phyloP scores from a whole-genome alignment of 2,329 filamentous ascomycete genomes.

The Colletotrichum higginsianum region DNA sequence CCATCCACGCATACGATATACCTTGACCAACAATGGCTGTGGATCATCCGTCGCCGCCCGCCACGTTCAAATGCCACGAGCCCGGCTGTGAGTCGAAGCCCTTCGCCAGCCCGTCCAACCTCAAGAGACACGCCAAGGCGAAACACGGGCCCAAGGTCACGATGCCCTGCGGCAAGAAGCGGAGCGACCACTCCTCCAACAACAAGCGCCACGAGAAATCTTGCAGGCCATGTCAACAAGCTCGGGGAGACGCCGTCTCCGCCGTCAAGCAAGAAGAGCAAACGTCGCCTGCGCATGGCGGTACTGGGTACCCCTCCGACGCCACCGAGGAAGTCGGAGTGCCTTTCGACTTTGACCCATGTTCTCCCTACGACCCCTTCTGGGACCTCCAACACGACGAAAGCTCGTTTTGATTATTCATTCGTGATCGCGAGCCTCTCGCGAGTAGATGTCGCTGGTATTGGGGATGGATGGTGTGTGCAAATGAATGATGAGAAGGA shows the following conservation, averaged over 20 bases:
- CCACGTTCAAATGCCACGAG: fast-evolving
- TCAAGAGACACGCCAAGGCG: not conserved
- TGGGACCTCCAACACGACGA: too few species aligned
- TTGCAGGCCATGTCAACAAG: not conserved
- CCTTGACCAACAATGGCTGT: not conserved
- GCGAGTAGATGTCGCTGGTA: too few species aligned
- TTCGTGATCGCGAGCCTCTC: too few species aligned
- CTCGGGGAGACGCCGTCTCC: not conserved
- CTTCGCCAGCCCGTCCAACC: not conserved
- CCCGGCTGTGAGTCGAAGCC: fast-evolving
- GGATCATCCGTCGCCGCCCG: fast-evolving
- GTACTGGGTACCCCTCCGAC: too few species aligned
- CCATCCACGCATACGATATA: not conserved
- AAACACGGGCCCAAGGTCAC: not conserved
- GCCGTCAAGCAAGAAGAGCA: not conserved
- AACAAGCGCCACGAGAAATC: constrained; percentile 4
- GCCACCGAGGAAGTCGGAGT: too few species aligned
- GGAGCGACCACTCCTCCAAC: not conserved
- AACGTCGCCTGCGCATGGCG: not conserved
- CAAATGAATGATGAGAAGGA: too few species aligned
- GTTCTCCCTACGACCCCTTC: too few species aligned
- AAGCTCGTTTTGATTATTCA: too few species aligned
- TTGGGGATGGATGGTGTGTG: too few species aligned
- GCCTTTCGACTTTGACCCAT: too few species aligned
- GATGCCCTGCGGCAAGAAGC: not conserved